Evolutionary conservation across 352 stramenopile genomes (phyloP), one percentile per base, ranked within the genome.

Genomic region (Phytophthora pseudosyringae): DNA sequence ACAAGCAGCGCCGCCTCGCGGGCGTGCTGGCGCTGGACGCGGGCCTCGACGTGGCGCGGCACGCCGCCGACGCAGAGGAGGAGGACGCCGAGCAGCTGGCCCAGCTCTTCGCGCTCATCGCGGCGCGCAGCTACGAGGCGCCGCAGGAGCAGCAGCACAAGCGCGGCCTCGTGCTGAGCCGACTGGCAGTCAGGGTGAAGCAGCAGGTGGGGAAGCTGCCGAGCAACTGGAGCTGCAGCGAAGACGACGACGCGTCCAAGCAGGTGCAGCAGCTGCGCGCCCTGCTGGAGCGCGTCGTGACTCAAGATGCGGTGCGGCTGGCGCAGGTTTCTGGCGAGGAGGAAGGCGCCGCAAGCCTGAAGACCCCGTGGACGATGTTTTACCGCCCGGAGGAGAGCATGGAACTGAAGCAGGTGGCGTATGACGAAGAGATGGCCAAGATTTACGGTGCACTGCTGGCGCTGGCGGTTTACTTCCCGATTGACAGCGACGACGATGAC

Each of bases 391-490:
- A 65, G 29, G 64, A 75, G 28, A 75, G 55, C 50, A 67, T 75
- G 32, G 18, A 65, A 28, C 51, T 81, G 25, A 53, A 63, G 38
- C 64, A 75, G 38, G 38, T 72, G 9, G 57, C 70, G 48, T 80
- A 78, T 33, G 66, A 80, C 15, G 61, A 64, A 3, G 80, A 86
- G 36, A 64, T 85, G 36, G 82, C 82, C 33, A 79, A 81, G 54
- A 64, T 88, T 9, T 87, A 80, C 48, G 82, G 78, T 1, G 53
- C 59, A 3, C 33, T 87, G 32, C 50, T 87, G 21, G 56, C 75
- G 26, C 66, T 91, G 48, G 78, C 76, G 3, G 57, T 91, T 21
- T 73, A 79, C 29, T 91, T 81, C 57, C 82, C 82, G 0, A 64
- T 91, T 28, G 57, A 69, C 8, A 60, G 65, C 8, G 64, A 78